Base-by-base conservation (phyloP, 768 basidiomycete genomes). In the Suillus bovinus region DNA sequence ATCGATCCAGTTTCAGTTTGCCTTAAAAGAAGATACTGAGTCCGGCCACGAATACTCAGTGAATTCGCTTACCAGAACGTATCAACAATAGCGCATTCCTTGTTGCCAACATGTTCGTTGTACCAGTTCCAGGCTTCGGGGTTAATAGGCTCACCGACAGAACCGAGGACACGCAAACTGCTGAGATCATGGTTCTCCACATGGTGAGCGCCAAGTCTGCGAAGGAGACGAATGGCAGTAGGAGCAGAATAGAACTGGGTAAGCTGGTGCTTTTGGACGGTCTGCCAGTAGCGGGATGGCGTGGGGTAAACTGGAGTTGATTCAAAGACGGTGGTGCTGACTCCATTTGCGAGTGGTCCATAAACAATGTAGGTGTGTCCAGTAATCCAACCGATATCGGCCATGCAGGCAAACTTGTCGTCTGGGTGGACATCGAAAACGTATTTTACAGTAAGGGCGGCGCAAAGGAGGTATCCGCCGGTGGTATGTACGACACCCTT, bases 71-170 rank as follows among this genome's bases (percentile, higher is more conserved):
- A 83, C 87, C 93, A 95, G 78, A 87, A 95, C 4, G 93, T 96
- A 77, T 97, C 95, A 46, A 96, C 95, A 66, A 98, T 88, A 7
- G 96, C 94, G 72, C 93, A 96, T 74, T 98, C 84, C 67, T 77
- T 81, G 70, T 85, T 84, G 11, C 96, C 97, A 59, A 97, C 95
- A 71, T 94, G 86, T 71, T 97, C 94, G 75, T 96, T 94, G 78
- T 96, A 97, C 96, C 96, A 99, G 69, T 96, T 86, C 96, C 97
- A 98, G 13, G 96, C 96, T 75, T 98, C 96, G 31, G 96, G 95
- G 77, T 98, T 98, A 81, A 99, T 99, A 1, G 97, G 97, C 78
- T 99, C 97, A 60, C 96, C 97, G 50, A 99, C 97, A 63, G 83
- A 89, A 27, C 97, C 96, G 42, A 99, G 80, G 8, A 97, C 90